A percentile compares a stretch with the other conserved stretches of the same genome.
These are phyloP conservation scores for Heliosperma pusillum DNA, from an alignment of 148 eudicot genomes.

Conservation along the genomic window DNA sequence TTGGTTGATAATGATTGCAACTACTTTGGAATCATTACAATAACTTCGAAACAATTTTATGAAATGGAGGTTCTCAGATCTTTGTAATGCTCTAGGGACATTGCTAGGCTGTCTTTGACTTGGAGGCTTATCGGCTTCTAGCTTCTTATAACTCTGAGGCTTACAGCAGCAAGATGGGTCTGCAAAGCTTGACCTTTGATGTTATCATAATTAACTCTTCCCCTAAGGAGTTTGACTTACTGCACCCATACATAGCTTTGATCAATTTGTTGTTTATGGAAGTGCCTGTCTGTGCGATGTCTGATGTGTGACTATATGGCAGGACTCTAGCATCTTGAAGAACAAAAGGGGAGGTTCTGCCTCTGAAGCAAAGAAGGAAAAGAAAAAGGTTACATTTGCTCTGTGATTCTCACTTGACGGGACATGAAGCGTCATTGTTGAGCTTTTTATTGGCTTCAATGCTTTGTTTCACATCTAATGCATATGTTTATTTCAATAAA, in stretches of 20 bases:
- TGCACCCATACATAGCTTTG: background rate
- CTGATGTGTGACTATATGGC: conserved; percentile 18
- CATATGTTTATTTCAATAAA: background rate
- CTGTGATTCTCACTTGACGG: conserved; percentile 4
- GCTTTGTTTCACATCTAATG: background rate
- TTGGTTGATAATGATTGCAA: background rate
- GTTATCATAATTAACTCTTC: background rate
- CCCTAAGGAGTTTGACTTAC: background rate
- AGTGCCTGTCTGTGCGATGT: conserved; percentile 1
- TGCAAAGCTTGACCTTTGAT: conserved; percentile 3
- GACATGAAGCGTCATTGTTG: background rate
- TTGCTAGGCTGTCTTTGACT: background rate
- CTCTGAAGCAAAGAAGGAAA: conserved; percentile 38
- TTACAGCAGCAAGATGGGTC: background rate
- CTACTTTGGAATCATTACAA: background rate
- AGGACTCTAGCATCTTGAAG: conserved; percentile 38
- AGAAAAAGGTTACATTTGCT: conserved; percentile 62
- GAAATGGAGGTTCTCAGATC: background rate
- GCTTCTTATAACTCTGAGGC: background rate
- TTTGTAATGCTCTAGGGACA: background rate
- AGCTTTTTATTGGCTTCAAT: background rate
- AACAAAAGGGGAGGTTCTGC: conserved; percentile 28
- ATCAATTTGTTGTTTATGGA: background rate
- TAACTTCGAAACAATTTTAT: background rate
- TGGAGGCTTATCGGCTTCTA: background rate